Evolutionary conservation across 2,329 filamentous ascomycete species (phyloP).

Genomic region (Fusarium robinianum): DNA sequence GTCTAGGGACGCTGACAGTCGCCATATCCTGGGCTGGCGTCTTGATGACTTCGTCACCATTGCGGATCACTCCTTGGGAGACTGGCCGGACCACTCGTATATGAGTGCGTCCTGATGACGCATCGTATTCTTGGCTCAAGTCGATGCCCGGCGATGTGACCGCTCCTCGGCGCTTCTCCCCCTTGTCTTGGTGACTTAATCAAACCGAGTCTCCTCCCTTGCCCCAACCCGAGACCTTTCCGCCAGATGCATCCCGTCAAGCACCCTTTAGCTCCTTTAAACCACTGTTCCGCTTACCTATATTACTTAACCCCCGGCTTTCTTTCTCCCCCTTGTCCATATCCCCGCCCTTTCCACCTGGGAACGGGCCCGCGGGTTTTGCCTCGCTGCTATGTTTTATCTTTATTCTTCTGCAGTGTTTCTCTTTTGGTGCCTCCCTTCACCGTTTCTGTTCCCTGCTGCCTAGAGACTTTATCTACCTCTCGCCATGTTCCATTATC

Average conservation of each 20-base stretch:
- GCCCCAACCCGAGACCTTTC: conserved; percentile 11
- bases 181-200: no score
- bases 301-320: conserved; percentile 10
- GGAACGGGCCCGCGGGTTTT: conserved; percentile 3
- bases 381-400: background rate
- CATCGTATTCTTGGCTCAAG: no score
- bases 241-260: conserved; percentile 2
- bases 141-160: no score
- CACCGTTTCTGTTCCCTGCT: background rate
- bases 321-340: background rate
- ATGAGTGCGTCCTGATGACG: no score
- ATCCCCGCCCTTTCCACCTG: conserved; percentile 7
- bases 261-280: background rate
- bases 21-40: no score
- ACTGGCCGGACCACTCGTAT: no score
- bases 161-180: no score
- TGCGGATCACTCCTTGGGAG: no score
- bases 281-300: conserved; percentile 4
- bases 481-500: conserved; percentile 31
- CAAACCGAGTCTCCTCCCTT: no score
- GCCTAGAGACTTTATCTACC: no score
- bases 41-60: no score
- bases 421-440: conserved; percentile 7
- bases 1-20: no score
- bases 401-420: conserved; percentile 10